Percentiles rank a stretch among this genome's conserved stretches.
Evolutionary conservation across 768 basidiomycete species (phyloP).

Genomic region (Podaxis carcinomalis): DNA sequence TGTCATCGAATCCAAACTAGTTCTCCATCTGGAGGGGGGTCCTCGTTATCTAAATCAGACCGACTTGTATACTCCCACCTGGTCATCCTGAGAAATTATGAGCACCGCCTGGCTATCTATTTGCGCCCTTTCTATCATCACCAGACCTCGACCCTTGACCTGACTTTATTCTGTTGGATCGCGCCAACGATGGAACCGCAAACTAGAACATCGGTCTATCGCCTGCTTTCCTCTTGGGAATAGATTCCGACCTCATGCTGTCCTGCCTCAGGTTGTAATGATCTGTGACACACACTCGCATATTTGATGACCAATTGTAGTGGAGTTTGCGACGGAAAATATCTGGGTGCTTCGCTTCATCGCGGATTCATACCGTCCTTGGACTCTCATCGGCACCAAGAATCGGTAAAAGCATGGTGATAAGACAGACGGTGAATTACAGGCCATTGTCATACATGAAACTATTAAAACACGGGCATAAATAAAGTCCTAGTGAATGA

Average conservation of each 20-base stretch:
- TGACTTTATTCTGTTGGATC: background rate
- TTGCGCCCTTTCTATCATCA: background rate
- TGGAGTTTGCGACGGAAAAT: background rate
- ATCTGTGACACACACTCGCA: background rate
- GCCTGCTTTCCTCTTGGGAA: background rate
- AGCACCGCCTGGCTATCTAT: background rate
- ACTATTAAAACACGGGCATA: background rate
- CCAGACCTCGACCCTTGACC: background rate
- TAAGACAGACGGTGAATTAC: background rate
- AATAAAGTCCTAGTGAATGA: background rate
- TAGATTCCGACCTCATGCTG: background rate
- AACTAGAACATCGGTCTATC: background rate
- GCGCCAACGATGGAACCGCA: background rate
- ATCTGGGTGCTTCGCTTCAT: background rate
- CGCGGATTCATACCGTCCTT: background rate
- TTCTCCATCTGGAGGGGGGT: conserved; percentile 3
- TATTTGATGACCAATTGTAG: background rate
- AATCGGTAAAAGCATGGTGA: background rate
- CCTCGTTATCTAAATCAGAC: background rate
- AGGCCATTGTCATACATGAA: background rate
- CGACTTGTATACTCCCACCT: background rate
- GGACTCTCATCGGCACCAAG: background rate
- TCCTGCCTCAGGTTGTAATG: background rate
- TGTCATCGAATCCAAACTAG: background rate
- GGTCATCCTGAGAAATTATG: background rate